Conservation (phyloP, 2,329 filamentous ascomycete species). For the Arthrobotrys pseudoclavata region DNA sequence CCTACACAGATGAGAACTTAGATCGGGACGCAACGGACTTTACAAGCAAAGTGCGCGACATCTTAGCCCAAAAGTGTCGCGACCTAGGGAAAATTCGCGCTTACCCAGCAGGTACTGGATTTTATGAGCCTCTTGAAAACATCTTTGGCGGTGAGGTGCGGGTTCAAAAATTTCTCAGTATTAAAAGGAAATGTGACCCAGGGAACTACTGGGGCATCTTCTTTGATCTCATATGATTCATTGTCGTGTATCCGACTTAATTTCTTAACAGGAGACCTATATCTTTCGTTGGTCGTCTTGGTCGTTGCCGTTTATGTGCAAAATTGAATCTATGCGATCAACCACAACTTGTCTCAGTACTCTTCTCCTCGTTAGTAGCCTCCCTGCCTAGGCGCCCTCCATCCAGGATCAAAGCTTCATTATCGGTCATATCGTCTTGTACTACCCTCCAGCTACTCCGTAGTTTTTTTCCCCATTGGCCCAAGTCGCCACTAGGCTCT, state of each 20-base stretch:
- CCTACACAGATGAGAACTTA: slow-evolving; percentile 22
- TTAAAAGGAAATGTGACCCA: slow-evolving; percentile 64
- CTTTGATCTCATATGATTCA: slow-evolving; percentile 3
- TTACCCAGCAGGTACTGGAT: slow-evolving; percentile 34
- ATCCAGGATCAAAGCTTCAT: slow-evolving; percentile 73
- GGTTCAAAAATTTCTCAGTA: slow-evolving; percentile 61
- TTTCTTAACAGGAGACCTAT: no score
- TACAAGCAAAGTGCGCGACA: slow-evolving; percentile 21
- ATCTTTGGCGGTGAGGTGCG: slow-evolving; percentile 49
- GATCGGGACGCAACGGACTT: slow-evolving; percentile 31
- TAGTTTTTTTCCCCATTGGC: slow-evolving; percentile 62
- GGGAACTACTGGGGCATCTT: slow-evolving; percentile 50
- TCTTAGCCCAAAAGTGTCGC: slow-evolving; percentile 37
- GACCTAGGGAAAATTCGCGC: slow-evolving; percentile 27
- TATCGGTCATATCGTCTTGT: slow-evolving; percentile 74
- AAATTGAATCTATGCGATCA: slow-evolving; percentile 3
- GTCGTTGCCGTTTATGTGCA: not conserved
- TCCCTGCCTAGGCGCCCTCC: slow-evolving; percentile 70
- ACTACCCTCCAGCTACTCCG: slow-evolving; percentile 71
- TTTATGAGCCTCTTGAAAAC: slow-evolving; percentile 38
- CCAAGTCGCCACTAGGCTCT: slow-evolving; percentile 49
- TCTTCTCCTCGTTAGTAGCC: slow-evolving; percentile 16
- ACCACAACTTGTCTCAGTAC: slow-evolving; percentile 49
- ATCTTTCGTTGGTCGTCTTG: no score
- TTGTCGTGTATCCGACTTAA: no score